Evolutionary conservation across 768 basidiomycete species (phyloP).

Genomic region (Terana coerulea): DNA sequence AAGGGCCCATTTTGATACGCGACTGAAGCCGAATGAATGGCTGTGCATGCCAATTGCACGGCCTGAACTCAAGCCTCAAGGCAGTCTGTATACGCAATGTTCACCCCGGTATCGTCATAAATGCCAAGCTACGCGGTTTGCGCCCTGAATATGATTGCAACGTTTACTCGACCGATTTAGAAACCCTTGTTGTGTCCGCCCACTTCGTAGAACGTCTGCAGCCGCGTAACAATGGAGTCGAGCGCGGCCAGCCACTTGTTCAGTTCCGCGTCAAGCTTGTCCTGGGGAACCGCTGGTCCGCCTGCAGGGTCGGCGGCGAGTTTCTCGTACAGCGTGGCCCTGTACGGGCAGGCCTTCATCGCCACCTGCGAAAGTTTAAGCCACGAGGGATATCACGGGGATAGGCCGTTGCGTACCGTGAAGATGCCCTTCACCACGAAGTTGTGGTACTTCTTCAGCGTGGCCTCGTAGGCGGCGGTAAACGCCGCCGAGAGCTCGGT

Average conservation of each 20-base stretch:
- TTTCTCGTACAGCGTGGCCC: conserved; percentile 54
- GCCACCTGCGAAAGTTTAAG: conserved; percentile 38
- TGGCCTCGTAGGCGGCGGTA: conserved; percentile 73
- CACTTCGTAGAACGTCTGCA: conserved; percentile 44
- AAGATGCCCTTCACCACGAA: conserved; percentile 61
- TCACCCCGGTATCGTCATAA: not conserved
- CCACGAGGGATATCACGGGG: not conserved
- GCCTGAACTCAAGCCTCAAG: no score
- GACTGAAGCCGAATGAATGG: no score
- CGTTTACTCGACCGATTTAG: conserved; percentile 23
- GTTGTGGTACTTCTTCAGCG: conserved; percentile 83
- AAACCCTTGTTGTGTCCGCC: conserved; percentile 42
- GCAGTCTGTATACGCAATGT: not conserved
- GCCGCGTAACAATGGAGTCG: conserved; percentile 40
- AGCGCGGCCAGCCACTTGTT: conserved; percentile 52
- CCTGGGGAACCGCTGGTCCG: conserved; percentile 33
- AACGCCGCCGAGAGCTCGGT: conserved; percentile 73
- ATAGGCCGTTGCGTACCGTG: conserved; percentile 37
- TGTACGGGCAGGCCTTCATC: conserved; percentile 67
- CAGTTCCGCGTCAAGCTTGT: conserved; percentile 43
- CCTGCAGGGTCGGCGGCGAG: conserved; percentile 39
- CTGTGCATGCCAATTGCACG: no score
- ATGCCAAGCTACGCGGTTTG: not conserved
- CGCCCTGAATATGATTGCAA: not conserved
- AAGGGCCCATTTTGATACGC: no score